A percentile compares a stretch with the other conserved stretches of the same genome.
These are phyloP conservation scores for Diaporthe aspalathi DNA, from an alignment of 2,329 filamentous ascomycete genomes.

Conservation along the genomic window DNA sequence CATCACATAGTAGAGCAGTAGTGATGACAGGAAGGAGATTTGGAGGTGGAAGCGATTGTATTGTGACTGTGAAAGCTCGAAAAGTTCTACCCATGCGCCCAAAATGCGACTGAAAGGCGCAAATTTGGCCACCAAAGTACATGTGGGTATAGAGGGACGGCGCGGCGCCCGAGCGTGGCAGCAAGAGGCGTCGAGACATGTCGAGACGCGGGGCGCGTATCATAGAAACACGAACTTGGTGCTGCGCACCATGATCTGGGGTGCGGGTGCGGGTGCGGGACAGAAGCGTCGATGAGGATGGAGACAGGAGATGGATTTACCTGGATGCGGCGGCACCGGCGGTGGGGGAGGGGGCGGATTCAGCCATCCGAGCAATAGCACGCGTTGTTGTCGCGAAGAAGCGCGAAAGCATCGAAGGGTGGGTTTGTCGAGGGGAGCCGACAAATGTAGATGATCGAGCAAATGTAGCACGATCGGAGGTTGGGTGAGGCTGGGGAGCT, in stretches of 20 bases:
- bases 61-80: slow-evolving; percentile 7
- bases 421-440: not conserved
- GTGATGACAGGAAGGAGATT: slow-evolving; percentile 9
- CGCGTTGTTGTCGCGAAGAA: slow-evolving; percentile 24
- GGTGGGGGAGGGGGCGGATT: slow-evolving; percentile 30
- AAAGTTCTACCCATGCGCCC: slow-evolving; percentile 27
- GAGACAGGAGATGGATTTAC: slow-evolving; percentile 10
- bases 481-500: slow-evolving; percentile 1
- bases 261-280: slow-evolving; percentile 15
- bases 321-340: slow-evolving; percentile 12
- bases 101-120: slow-evolving; percentile 20
- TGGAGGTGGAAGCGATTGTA: slow-evolving; percentile 21
- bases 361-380: slow-evolving; percentile 15
- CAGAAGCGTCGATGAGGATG: not conserved
- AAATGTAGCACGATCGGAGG: slow-evolving; percentile 19
- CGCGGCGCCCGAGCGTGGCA: not conserved
- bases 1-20: slow-evolving; percentile 24
- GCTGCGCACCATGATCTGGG: slow-evolving; percentile 7
- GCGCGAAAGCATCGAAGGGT: slow-evolving; percentile 2
- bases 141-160: slow-evolving; percentile 1
- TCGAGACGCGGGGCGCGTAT: not conserved
- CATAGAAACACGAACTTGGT: not conserved
- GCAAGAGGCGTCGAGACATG: not conserved
- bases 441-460: slow-evolving; percentile 6
- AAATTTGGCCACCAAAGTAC: slow-evolving; percentile 24